phyloP scores from a whole-genome alignment of 257 asterid genomes.

The Solanum okadae region DNA sequence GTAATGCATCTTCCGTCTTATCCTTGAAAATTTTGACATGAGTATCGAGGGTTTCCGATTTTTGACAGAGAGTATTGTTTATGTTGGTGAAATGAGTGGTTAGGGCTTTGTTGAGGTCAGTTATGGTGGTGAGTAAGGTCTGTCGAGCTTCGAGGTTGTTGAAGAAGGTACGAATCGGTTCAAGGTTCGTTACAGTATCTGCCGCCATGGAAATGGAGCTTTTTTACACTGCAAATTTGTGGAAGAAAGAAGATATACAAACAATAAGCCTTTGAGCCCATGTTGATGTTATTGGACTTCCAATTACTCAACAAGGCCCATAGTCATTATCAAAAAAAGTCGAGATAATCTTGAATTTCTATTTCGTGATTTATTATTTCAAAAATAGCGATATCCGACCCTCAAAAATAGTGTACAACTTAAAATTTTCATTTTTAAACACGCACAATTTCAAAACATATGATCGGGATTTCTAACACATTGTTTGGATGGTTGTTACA shows the following conservation, averaged over 20 bases:
- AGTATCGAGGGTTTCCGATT: constrained; percentile 12
- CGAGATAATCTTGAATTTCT: not conserved
- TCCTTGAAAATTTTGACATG: not conserved
- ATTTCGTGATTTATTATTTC: not conserved
- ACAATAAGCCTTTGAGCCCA: not conserved
- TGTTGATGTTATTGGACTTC: not conserved
- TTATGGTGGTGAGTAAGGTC: not conserved
- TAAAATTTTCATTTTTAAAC: too few species aligned
- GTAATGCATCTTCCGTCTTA: not conserved
- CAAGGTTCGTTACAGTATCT: constrained; percentile 1
- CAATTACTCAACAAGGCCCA: not conserved
- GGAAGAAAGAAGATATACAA: not conserved
- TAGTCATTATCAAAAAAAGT: not conserved
- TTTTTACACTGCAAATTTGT: not conserved
- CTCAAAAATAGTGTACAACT: not conserved
- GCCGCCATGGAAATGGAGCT: constrained; percentile 3
- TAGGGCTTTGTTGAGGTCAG: constrained; percentile 12
- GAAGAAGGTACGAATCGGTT: constrained; percentile 7
- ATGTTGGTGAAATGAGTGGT: constrained; percentile 4
- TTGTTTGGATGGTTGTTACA: too few species aligned
- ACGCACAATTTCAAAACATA: not conserved
- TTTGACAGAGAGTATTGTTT: not conserved
- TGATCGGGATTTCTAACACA: too few species aligned
- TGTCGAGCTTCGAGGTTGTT: constrained; percentile 1
- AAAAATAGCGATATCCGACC: not conserved